Evolutionary conservation across 31 red algal species (phyloP).

Genomic region (Asparagopsis taxiformis): DNA sequence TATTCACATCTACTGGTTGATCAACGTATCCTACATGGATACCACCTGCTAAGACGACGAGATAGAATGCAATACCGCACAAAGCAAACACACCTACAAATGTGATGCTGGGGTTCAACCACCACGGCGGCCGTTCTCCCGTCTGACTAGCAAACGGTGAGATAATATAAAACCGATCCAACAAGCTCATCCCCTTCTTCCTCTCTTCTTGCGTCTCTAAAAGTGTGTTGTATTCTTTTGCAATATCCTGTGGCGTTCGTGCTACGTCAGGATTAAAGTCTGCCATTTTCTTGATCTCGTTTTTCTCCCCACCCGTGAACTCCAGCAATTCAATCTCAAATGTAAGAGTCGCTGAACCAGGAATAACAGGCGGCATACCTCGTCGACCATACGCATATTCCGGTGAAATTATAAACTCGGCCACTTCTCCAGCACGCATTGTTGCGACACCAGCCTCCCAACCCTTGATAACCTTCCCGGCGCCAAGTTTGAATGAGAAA

Average conservation of each 20-base stretch:
- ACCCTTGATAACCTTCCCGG: constrained; percentile 82
- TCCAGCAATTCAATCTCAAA: constrained; percentile 92
- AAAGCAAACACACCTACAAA: constrained; percentile 69
- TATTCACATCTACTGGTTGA: constrained; percentile 66
- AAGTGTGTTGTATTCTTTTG: constrained; percentile 50
- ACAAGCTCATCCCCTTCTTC: constrained; percentile 34
- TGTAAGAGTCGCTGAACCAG: constrained; percentile 63
- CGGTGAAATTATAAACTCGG: constrained; percentile 71
- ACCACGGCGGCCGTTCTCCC: constrained; percentile 93
- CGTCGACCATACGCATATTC: constrained; percentile 84
- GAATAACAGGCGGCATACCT: constrained; percentile 89
- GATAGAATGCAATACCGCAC: constrained; percentile 74
- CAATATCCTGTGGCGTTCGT: constrained; percentile 74
- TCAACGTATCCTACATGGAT: constrained; percentile 92
- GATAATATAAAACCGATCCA: constrained; percentile 87
- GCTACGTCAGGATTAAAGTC: constrained; percentile 72
- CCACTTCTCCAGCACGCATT: constrained; percentile 79
- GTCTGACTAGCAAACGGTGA: constrained; percentile 92
- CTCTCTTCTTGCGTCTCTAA: constrained; percentile 39
- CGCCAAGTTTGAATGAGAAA: constrained; percentile 72
- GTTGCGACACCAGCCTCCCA: constrained; percentile 86
- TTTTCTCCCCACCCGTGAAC: constrained; percentile 8
- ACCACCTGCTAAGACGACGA: constrained; percentile 63
- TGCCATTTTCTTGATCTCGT: constrained; percentile 41
- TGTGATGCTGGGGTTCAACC: constrained; percentile 91